phyloP scores from a whole-genome alignment of 164 flowering plant genomes.

The Pachysandra terminalis region DNA sequence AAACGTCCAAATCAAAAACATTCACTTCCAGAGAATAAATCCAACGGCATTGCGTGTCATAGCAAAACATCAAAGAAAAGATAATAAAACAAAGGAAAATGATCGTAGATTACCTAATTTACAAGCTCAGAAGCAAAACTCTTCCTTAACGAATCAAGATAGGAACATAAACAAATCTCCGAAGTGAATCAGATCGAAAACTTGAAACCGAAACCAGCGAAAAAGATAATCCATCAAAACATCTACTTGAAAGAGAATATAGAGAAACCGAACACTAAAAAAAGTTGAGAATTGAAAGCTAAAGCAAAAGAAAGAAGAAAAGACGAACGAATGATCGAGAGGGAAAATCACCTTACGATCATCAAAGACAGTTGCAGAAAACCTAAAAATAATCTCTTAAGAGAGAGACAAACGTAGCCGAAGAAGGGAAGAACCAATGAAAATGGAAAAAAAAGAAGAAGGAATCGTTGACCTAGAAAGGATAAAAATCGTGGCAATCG shows the following conservation, averaged over 20 bases:
- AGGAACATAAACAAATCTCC: background rate
- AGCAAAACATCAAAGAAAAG: background rate
- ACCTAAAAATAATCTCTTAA: background rate
- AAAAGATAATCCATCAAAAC: too few species aligned
- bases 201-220: too few species aligned
- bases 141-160: background rate
- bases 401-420: background rate
- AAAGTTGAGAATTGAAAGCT: too few species aligned
- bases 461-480: too few species aligned
- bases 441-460: too few species aligned
- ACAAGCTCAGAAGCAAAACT: background rate
- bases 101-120: background rate
- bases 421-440: too few species aligned
- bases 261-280: too few species aligned
- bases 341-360: background rate
- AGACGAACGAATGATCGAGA: background rate
- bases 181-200: slow-evolving; percentile 3
- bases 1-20: background rate
- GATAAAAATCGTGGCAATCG: too few species aligned
- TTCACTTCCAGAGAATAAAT: background rate
- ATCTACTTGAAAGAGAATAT: too few species aligned
- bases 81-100: background rate
- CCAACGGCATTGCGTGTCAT: too few species aligned
- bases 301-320: background rate
- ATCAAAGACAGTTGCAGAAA: slow-evolving; percentile 6